Evolutionary conservation across 2,329 filamentous ascomycete genomes (phyloP), one percentile per base, ranked within the genome.

Genomic region (Sclerotinia subarctica): DNA sequence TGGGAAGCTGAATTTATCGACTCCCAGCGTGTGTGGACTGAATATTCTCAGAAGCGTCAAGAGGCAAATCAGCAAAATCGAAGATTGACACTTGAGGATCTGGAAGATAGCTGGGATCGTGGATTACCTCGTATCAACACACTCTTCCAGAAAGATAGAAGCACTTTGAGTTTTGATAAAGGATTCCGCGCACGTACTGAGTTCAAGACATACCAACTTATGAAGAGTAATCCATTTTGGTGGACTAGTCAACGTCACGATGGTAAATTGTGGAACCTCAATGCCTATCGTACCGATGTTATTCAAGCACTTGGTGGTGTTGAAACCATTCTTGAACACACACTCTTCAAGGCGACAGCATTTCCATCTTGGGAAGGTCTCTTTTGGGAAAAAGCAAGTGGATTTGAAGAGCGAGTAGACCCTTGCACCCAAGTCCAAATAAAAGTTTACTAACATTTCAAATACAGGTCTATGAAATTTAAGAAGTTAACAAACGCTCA

Each of bases 1-100:
- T 99, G 95, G 95, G 95, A 99, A 78, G 92, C 94, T 1, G 95
- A 99, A 78, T 99, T 99, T 80, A 96, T 98, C 73, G 96, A 99
- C 78, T 99, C 95, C 5, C 96, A 99, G 78, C 90, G 96, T 74
- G 95, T 99, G 1, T 99, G 95, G 95, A 98, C 95, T 35, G 95
- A 99, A 76, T 99, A 99, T 77, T 97, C 94, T 0, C 95, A 99
- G 81, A 99, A 99, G 83, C 90, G 95, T 58, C 85, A 96, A 72
- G 95, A 99, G 78, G 96, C 95, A 26, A 96, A 97, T 76, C 94
- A 98, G 75, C 95, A 99, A 79, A 99, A 99, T 76, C 90, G 95
- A 68, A 89, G 95, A 73, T 82, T 99, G 58, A 99, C 95, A 0
- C 85, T 99, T 10, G 95, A 99, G 78, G 95, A 99, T 80, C 83